Percentiles rank a stretch among this genome's conserved stretches.
These are phyloP conservation scores for Phytophthora citrophthora DNA, from an alignment of 352 stramenopile genomes.

Conservation along the genomic window DNA sequence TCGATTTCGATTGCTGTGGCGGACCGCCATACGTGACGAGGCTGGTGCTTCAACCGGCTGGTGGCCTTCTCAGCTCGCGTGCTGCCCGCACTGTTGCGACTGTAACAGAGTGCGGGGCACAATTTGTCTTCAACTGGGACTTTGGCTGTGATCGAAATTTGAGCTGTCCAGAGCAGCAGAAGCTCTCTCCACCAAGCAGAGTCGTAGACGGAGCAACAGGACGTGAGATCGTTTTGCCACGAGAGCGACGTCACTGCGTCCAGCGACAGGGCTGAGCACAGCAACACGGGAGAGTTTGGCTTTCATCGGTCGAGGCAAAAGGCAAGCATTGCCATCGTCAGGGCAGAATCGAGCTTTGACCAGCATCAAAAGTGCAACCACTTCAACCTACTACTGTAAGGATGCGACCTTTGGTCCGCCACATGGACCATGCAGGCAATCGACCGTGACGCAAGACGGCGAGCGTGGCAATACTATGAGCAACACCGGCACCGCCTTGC, in stretches of 20 bases:
- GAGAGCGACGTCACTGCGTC: constrained; percentile 24
- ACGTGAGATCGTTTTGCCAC: constrained; percentile 2
- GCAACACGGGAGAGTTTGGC: not conserved
- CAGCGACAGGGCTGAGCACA: constrained; percentile 2
- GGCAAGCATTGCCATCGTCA: constrained; percentile 7
- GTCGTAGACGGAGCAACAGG: not conserved
- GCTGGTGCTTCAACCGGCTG: constrained; percentile 9
- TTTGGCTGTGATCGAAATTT: constrained; percentile 6
- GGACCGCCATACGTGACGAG: not conserved
- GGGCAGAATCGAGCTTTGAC: not conserved
- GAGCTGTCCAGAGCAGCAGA: constrained; percentile 9
- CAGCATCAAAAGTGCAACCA: constrained; percentile 9
- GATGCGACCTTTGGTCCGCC: constrained; percentile 12
- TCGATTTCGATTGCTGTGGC: no score
- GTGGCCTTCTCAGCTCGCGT: constrained; percentile 9
- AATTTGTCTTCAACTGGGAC: not conserved
- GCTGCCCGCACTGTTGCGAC: constrained; percentile 14
- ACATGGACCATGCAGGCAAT: constrained; percentile 19
- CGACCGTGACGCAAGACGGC: constrained; percentile 12
- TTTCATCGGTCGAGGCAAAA: not conserved
- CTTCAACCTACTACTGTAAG: constrained; percentile 14
- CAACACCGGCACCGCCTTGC: not conserved
- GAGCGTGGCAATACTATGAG: constrained; percentile 13
- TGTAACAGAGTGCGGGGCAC: constrained; percentile 11
- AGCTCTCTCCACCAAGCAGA: constrained; percentile 18